These are phyloP conservation scores for Jimgerdemannia lactiflua DNA, from an alignment of 192 early-diverging fungal genomes.

Conservation along the genomic window DNA sequence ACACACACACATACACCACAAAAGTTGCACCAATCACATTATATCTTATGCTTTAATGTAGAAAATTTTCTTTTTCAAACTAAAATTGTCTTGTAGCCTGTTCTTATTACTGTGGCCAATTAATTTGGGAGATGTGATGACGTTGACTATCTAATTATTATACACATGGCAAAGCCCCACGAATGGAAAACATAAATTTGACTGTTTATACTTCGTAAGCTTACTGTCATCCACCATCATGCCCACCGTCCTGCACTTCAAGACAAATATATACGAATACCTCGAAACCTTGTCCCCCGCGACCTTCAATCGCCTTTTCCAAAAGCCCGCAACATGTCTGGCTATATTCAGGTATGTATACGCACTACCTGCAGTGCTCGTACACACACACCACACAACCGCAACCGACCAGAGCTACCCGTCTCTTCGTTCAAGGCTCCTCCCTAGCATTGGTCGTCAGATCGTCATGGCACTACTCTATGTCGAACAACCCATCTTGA, in stretches of 20 bases:
- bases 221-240: too few relatives aligned
- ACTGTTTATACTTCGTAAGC: too few relatives aligned
- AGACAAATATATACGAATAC: slow-evolving; percentile 76
- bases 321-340: slow-evolving; percentile 90
- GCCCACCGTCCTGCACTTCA: slow-evolving; percentile 28
- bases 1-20: too few relatives aligned
- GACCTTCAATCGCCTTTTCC: slow-evolving; percentile 78
- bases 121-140: too few relatives aligned
- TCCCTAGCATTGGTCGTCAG: slow-evolving; percentile 85
- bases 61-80: too few relatives aligned
- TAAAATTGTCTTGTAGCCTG: too few relatives aligned
- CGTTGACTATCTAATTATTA: too few relatives aligned
- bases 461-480: slow-evolving; percentile 90
- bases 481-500: slow-evolving; percentile 55
- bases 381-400: neutral
- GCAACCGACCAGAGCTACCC: neutral
- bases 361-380: neutral
- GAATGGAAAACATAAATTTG: too few relatives aligned
- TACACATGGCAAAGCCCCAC: too few relatives aligned
- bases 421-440: slow-evolving; percentile 37
- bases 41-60: too few relatives aligned
- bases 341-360: slow-evolving; percentile 75
- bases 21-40: too few relatives aligned
- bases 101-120: too few relatives aligned
- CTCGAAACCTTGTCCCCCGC: slow-evolving; percentile 72